Base-by-base conservation (phyloP, 164 flowering plant species). In the Vitis cinerea region DNA sequence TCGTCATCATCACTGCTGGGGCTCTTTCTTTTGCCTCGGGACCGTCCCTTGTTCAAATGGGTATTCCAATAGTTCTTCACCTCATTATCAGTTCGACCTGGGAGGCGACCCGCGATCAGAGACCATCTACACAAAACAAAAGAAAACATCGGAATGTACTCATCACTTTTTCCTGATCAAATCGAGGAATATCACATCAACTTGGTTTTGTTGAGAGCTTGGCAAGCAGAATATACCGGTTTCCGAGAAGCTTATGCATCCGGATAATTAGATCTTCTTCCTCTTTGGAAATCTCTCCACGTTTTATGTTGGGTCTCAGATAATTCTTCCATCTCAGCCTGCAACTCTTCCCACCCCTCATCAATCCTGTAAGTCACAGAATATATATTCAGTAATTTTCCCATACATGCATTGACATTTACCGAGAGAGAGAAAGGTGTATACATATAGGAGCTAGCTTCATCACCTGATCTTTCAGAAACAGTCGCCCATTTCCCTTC, bases 281-380 rank as follows among this genome's bases (percentile, higher is more conserved):
- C 50, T 81, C 85, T 68, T 76, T 61, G 9, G 84, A 78, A 78
- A 86, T 84, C 15, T 16, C 70, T 1, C 88, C 90, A 7, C 79
- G 78, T 68, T 86, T 86, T 17, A 84, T 79, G 71, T 84, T 80
- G 5, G 90, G 90, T 66, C 90, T 83, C 50, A 86, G 73, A 68
- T 86, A 83, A 64, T 86, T 86, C 76, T 83, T 86, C 90, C 90
- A 86, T 80, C 90, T 83, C 37, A 86, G 71, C 54, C 90, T 84
- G 69, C 90, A 84, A 63, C 90, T 86, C 75, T 84, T 84, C 57
- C 84, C 87, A 49, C 87, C 82, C 50, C 90, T 79, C 83, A 31
- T 72, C 66, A 86, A 66, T 16, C 90, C 90, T 86, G 77, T 17
- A 27, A 51, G 30, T 11, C 12, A 13, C 44, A 31, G 17, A n/a